These are phyloP conservation scores for Tetraselmis chui DNA, from an alignment of 139 green algal genomes.

Conservation along the genomic window DNA sequence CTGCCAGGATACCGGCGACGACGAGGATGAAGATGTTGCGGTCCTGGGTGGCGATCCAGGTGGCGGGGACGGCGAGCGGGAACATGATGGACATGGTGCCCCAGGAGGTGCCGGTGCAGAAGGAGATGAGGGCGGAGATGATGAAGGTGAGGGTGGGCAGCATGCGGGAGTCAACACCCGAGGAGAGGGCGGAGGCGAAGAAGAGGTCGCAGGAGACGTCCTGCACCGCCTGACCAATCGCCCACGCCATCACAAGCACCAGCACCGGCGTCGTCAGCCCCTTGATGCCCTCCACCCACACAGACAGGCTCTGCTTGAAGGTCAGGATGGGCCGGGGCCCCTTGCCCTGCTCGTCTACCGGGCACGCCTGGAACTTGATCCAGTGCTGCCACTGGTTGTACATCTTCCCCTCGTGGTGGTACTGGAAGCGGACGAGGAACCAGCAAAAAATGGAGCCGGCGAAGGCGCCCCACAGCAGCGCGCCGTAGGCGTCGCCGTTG, in stretches of 20 bases:
- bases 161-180: slow-evolving; percentile 7
- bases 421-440: slow-evolving; percentile 16
- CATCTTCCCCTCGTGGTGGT: slow-evolving; percentile 2
- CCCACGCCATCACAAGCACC: slow-evolving; percentile 20
- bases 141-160: slow-evolving; percentile 28
- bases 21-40: slow-evolving; percentile 13
- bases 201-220: slow-evolving; percentile 11
- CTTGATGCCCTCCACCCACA: slow-evolving; percentile 21
- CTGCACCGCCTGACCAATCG: slow-evolving; percentile 19
- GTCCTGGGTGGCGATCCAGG: not conserved
- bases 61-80: slow-evolving; percentile 7
- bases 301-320: slow-evolving; percentile 4
- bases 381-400: not conserved
- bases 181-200: slow-evolving; percentile 11
- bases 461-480: slow-evolving; percentile 18
- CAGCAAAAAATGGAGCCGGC: slow-evolving; percentile 10
- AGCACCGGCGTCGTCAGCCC: slow-evolving; percentile 6
- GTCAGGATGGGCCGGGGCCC: slow-evolving; percentile 13
- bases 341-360: slow-evolving; percentile 2
- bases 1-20: slow-evolving; percentile 13
- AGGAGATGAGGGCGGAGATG: slow-evolving; percentile 23
- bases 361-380: not conserved
- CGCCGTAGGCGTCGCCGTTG: slow-evolving; percentile 14
- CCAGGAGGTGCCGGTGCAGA: slow-evolving; percentile 18
- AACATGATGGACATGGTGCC: slow-evolving; percentile 26